A percentile compares a stretch with the other conserved stretches of the same genome.
phyloP scores from a whole-genome alignment of 2,329 filamentous ascomycete species.

The Apiospora arundinis region DNA sequence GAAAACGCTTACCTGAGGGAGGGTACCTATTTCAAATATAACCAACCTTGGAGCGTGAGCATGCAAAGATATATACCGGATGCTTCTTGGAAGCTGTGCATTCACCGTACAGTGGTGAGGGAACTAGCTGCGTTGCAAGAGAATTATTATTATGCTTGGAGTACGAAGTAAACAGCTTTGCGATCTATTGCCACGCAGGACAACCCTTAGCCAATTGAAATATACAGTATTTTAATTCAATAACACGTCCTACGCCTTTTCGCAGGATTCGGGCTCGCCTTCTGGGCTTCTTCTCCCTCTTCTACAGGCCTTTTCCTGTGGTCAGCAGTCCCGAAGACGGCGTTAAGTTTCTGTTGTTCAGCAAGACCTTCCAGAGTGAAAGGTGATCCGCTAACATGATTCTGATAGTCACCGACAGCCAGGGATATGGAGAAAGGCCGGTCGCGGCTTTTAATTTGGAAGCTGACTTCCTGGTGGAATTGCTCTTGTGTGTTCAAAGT shows the following conservation, averaged over 20 bases:
- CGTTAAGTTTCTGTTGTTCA: slow-evolving; percentile 18
- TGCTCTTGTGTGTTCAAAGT: slow-evolving; percentile 1
- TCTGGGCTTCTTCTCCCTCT: slow-evolving; percentile 30
- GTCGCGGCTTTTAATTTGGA: slow-evolving; percentile 13
- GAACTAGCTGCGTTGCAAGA: background rate
- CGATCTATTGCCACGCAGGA: slow-evolving; percentile 11
- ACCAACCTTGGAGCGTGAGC: background rate
- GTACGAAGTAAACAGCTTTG: background rate
- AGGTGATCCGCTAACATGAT: slow-evolving; percentile 22
- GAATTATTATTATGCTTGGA: background rate
- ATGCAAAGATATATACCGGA: background rate
- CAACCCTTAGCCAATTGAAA: slow-evolving; percentile 1
- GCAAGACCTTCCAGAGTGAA: slow-evolving; percentile 20
- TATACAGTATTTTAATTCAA: slow-evolving; percentile 27
- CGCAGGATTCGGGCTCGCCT: slow-evolving; percentile 36
- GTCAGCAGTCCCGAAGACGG: slow-evolving; percentile 13
- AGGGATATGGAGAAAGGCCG: slow-evolving; percentile 16
- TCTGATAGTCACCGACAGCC: slow-evolving; percentile 1
- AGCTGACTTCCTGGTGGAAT: slow-evolving; percentile 21
- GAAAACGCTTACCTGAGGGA: background rate
- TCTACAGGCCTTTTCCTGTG: slow-evolving; percentile 21
- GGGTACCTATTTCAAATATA: background rate
- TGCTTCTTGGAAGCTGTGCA: background rate
- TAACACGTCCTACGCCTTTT: slow-evolving; percentile 40
- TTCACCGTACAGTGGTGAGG: background rate